Evolutionary conservation across 2,329 filamentous ascomycete species (phyloP).

Genomic region (Colletotrichum zoysiae): DNA sequence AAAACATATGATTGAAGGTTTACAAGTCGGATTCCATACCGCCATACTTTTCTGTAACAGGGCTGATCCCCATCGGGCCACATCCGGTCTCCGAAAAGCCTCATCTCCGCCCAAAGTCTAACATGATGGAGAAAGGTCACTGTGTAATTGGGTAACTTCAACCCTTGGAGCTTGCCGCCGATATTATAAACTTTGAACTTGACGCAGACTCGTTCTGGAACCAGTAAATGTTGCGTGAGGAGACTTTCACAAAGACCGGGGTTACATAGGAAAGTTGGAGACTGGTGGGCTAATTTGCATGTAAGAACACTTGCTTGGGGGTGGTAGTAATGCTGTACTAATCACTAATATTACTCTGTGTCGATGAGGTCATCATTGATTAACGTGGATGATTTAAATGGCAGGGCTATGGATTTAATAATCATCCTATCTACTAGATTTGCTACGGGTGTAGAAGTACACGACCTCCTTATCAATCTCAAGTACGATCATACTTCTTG

Average conservation of each 20-base stretch:
- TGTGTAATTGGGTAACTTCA: neutral
- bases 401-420: neutral
- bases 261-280: neutral
- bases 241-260: neutral
- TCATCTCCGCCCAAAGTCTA: neutral
- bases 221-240: neutral
- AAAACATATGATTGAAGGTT: constrained; percentile 2
- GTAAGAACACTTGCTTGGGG: neutral
- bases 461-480: neutral
- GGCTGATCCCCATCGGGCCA: neutral
- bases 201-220: neutral
- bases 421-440: neutral
- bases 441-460: neutral
- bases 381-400: neutral
- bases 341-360: too few species aligned
- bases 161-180: neutral
- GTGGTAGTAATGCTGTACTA: neutral
- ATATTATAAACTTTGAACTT: constrained; percentile 6
- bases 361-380: too few species aligned
- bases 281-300: neutral
- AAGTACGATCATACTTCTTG: neutral
- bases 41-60: neutral
- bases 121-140: neutral
- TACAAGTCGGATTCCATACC: neutral
- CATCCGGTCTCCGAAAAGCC: neutral